Evolutionary conservation across 179 eudicot genomes (phyloP), one percentile per base, ranked within the genome.

Genomic region (Gypsophila paniculata): DNA sequence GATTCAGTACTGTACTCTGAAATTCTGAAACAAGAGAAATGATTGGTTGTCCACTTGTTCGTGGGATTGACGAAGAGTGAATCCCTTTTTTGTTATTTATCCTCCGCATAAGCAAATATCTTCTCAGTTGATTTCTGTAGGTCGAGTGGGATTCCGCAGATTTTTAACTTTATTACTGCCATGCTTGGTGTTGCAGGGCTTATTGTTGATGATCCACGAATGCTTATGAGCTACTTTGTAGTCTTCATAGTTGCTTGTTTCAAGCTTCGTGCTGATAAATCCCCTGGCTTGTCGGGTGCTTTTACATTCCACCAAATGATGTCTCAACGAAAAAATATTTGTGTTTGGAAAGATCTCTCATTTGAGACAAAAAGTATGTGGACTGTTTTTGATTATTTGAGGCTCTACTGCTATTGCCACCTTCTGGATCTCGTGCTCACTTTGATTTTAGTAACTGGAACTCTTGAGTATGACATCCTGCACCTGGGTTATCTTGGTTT

Each of bases 331-430:
- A 89, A 89, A 77, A 92, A 90, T 75, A 86, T 89, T 36, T 93
- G 86, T 85, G 93, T 92, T 81, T 95, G 99, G 99, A 85, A 94
- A 81, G 98, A 95, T 81, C 96, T 95, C 38, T 90, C 99, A 69
- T 89, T 92, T 65, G 99, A 95, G 82, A 95, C 99, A 70, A 95
- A 95, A 82, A 83, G 98, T 83, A 86, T 95, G 93, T 95, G 99
- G 99, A 95, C 99, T 74, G 77, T 90, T 74, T 88, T 95, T 72
- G 99, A 95, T 76, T 95, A 92, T 81, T 66, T 95, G 78, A 90
- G 96, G 81, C 90, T 95, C 72, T 95, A 95, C 82, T 95, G 98
- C 77, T 95, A 95, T 77, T 95, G 99, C 82, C 99, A 95, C 82
- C 89, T 95, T n/a, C 72, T 95, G 84, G 99, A 95, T 82, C 91